Base-by-base conservation (phyloP, 257 asterid genomes). In the Vinca minor region DNA sequence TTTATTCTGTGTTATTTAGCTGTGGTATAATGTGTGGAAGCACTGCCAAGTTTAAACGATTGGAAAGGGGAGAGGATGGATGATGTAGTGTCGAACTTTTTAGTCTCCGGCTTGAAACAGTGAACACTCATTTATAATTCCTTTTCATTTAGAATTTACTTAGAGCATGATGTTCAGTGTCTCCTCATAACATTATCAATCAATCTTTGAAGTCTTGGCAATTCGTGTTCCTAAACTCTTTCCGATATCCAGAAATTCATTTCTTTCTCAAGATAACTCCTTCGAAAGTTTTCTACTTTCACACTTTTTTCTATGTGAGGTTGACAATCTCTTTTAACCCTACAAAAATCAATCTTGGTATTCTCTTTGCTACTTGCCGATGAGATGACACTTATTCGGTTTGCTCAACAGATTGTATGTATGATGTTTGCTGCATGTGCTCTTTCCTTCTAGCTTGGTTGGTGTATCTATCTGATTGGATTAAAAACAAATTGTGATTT, bases 121-220 rank as follows among this genome's bases (percentile, higher is more conserved):
- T n/a, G n/a, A n/a, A n/a, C 35, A n/a, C 25, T 1, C 44, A 25
- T 4, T 2, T n/a, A n/a, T n/a, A n/a, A 39, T 10, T 61, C 18
- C n/a, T n/a, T n/a, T n/a, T n/a, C n/a, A n/a, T n/a, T n/a, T n/a
- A n/a, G n/a, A n/a, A n/a, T n/a, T 1, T 32, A 26, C 21, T 44
- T 28, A 44, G 65, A 59, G 12, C 47, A 66, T 66, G 28, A 18
- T 67, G 49, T 47, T 13, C 34, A 48, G n/a, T 28, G 59, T 26
- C 4, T 53, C 36, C 28, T 53, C 14, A 28, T 53, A 5, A n/a
- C n/a, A n/a, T n/a, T 55, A 15, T 31, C 42, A 31, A 18, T 17
- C 61, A 31, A 8, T 13, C 57, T n/a, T 5, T 50, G 42, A 56
- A 31, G 23, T 56, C 13, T 32, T 34, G 38, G 26, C 25, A 64